These are phyloP conservation scores for Leccinum disarticulatum DNA, from an alignment of 768 basidiomycete genomes.

Conservation along the genomic window DNA sequence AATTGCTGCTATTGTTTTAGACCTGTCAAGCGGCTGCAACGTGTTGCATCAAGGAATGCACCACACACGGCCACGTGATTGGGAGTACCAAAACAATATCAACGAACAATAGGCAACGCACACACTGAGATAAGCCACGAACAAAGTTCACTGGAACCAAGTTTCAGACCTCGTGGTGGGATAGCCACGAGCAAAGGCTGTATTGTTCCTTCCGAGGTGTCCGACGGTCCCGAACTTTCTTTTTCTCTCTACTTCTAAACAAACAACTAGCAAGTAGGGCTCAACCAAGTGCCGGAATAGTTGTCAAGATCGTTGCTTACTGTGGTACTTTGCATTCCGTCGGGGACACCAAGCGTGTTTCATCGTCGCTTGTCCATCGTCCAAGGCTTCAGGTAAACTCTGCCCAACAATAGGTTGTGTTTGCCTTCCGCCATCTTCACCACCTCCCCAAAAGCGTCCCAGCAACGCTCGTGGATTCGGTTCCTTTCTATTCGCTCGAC, in stretches of 20 bases:
- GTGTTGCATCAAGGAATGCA: not conserved
- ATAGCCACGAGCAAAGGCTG: slow-evolving; percentile 10
- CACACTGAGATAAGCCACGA: not conserved
- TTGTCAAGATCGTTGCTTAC: slow-evolving; percentile 11
- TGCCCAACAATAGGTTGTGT: slow-evolving; percentile 50
- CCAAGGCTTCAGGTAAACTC: slow-evolving; percentile 36
- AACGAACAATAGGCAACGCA: slow-evolving; percentile 27
- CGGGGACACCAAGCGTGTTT: not conserved
- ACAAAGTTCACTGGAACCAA: slow-evolving; percentile 10
- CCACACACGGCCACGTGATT: slow-evolving; percentile 24
- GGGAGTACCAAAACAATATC: not conserved
- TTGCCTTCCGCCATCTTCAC: slow-evolving; percentile 61
- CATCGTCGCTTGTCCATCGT: slow-evolving; percentile 11
- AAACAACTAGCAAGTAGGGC: not conserved
- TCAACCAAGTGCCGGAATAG: not conserved
- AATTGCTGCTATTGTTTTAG: slow-evolving; percentile 30
- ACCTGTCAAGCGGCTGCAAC: not conserved
- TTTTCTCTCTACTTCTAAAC: slow-evolving; percentile 1
- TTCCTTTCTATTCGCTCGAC: slow-evolving; percentile 24
- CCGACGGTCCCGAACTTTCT: not conserved
- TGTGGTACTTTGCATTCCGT: not conserved
- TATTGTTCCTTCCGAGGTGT: slow-evolving; percentile 16
- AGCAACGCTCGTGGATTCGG: slow-evolving; percentile 38
- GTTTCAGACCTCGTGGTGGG: not conserved
- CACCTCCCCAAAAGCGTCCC: slow-evolving; percentile 52